Percentiles rank a stretch among this genome's conserved stretches.
These are phyloP conservation scores for Argentina anserina DNA, from an alignment of 306 rosid genomes.

Conservation along the genomic window DNA sequence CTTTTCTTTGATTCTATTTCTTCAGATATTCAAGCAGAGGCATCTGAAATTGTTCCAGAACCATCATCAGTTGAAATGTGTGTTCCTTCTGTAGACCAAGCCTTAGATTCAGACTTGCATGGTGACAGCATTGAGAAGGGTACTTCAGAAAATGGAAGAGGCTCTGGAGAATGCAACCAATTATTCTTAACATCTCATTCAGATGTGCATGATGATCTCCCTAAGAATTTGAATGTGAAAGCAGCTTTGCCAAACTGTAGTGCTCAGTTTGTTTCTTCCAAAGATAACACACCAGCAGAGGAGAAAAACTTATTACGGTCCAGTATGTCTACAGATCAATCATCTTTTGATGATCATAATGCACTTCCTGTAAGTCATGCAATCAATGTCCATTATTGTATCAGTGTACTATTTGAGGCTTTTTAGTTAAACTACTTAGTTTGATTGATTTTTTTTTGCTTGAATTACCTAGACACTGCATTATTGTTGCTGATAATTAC, in stretches of 20 bases:
- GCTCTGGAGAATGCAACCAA: conserved; percentile 9
- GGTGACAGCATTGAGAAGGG: conserved; percentile 19
- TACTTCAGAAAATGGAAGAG: conserved; percentile 28
- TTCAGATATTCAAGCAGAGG: conserved; percentile 41
- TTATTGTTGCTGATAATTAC: not conserved
- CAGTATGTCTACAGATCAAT: conserved; percentile 37
- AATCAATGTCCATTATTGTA: not conserved
- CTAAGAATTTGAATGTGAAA: conserved; percentile 38
- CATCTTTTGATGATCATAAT: conserved; percentile 24
- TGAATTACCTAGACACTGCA: not conserved
- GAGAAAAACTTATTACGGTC: conserved; percentile 35
- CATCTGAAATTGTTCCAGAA: conserved; percentile 30
- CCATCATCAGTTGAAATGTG: conserved; percentile 28
- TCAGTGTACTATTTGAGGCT: not conserved
- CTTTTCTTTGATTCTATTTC: conserved; percentile 41
- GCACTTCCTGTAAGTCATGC: not conserved
- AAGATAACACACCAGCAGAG: conserved; percentile 27
- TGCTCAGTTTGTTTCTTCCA: conserved; percentile 32
- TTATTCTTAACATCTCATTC: conserved; percentile 13
- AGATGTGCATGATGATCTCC: conserved; percentile 21
- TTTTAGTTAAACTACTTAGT: not conserved
- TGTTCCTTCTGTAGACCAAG: conserved; percentile 29
- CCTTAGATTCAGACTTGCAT: conserved; percentile 33
- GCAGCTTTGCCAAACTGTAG: conserved; percentile 31
- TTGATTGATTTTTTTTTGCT: no score